Conservation (phyloP, 345 rosid genomes). For the Stellera chamaejasme region DNA sequence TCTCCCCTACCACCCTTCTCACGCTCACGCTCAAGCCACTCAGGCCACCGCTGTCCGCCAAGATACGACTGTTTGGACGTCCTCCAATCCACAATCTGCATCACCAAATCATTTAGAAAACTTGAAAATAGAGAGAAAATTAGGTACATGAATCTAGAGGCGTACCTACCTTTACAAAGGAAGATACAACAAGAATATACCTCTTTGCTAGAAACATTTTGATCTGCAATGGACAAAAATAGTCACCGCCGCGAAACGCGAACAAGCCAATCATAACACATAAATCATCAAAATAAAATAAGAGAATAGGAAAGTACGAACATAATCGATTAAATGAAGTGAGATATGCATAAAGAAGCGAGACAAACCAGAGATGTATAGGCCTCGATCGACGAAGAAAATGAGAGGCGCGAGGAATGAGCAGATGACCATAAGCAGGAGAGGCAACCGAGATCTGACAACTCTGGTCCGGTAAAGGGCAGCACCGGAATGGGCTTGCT, state of each 20-base stretch:
- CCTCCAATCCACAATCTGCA: slow-evolving; percentile 85
- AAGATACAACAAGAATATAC: slow-evolving; percentile 18
- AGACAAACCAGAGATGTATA: slow-evolving; percentile 39
- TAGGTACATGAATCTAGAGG: slow-evolving; percentile 5
- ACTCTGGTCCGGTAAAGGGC: slow-evolving; percentile 33
- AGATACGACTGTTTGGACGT: too few species aligned
- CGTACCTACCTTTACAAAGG: slow-evolving; percentile 2
- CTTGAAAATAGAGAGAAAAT: not conserved
- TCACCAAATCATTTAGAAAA: slow-evolving; percentile 11
- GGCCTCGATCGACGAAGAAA: slow-evolving; percentile 68
- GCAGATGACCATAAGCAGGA: slow-evolving; percentile 40
- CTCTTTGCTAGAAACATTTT: slow-evolving; percentile 40
- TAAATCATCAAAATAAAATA: not conserved
- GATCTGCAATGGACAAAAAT: slow-evolving; percentile 36
- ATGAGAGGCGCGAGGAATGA: slow-evolving; percentile 52
- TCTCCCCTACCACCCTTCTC: too few species aligned
- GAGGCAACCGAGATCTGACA: slow-evolving; percentile 52
- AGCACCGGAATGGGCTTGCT: slow-evolving; percentile 41
- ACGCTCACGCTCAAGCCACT: too few species aligned
- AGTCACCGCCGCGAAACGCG: slow-evolving; percentile 8
- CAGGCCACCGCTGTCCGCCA: too few species aligned
- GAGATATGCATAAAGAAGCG: slow-evolving; percentile 12
- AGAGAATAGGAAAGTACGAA: not conserved
- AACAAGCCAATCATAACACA: not conserved
- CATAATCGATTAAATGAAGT: not conserved